Evolutionary conservation across 139 green algal genomes (phyloP).

Genomic region (Cymbomonas tetramitiformis): DNA sequence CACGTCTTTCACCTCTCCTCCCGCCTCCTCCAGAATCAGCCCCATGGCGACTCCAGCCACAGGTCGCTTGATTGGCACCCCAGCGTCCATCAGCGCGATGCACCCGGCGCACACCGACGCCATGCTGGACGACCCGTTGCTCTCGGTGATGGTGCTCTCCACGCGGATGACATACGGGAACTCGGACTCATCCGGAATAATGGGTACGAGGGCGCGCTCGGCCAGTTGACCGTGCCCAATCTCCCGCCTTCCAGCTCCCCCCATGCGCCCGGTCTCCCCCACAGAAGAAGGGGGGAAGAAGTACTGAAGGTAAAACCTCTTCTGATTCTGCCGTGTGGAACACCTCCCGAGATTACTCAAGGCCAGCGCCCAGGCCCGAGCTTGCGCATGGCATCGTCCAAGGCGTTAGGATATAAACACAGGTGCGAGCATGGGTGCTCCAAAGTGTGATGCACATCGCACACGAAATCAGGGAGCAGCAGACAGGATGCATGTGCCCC

Average conservation of each 20-base stretch:
- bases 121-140: constrained; percentile 87
- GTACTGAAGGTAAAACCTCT: constrained; percentile 69
- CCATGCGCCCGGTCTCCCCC: constrained; percentile 68
- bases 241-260: constrained; percentile 55
- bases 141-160: constrained; percentile 90
- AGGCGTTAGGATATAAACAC: too few relatives aligned
- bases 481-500: too few relatives aligned
- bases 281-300: constrained; percentile 88
- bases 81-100: constrained; percentile 82
- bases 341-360: too few relatives aligned
- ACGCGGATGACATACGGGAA: constrained; percentile 77
- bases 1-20: constrained; percentile 36
- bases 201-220: constrained; percentile 61
- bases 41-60: constrained; percentile 96
- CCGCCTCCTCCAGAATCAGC: constrained; percentile 57
- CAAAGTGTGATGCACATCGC: too few relatives aligned
- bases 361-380: too few relatives aligned
- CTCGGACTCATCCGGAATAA: constrained; percentile 44
- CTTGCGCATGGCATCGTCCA: neutral
- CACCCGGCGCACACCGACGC: constrained; percentile 86
- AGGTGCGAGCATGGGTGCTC: too few relatives aligned
- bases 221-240: constrained; percentile 78
- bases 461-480: too few relatives aligned
- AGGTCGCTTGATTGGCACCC: constrained; percentile 62
- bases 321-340: too few relatives aligned